A percentile compares a stretch with the other conserved stretches of the same genome.
Evolutionary conservation across 1,284 basidiomycete species (phyloP).

Genomic region (Leccinum angustisporum): DNA sequence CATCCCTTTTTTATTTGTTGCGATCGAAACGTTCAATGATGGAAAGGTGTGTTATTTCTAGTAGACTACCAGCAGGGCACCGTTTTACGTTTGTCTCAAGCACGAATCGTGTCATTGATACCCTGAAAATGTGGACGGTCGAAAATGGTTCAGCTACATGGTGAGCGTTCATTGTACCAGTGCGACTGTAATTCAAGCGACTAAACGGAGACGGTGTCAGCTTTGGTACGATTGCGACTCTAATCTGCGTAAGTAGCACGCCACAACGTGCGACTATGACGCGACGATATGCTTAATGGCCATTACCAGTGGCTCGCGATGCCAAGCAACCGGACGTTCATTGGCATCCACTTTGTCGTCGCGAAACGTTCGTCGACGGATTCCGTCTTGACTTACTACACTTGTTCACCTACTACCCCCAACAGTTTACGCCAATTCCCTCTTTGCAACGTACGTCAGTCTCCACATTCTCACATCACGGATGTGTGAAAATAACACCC

Average conservation of each 20-base stretch:
- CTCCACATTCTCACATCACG: not conserved
- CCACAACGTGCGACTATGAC: not conserved
- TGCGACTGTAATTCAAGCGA: not conserved
- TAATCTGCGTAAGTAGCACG: conserved; percentile 41
- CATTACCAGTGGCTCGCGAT: conserved; percentile 42
- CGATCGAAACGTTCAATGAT: conserved; percentile 35
- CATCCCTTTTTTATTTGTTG: conserved; percentile 41
- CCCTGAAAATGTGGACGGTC: conserved; percentile 48
- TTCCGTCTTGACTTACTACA: not conserved
- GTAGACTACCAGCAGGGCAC: not conserved
- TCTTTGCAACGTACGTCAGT: conserved; percentile 26
- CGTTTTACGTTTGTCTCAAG: conserved; percentile 21
- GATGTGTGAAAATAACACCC: not conserved
- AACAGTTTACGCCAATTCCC: conserved; percentile 28
- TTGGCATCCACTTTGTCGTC: conserved; percentile 48
- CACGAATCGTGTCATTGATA: conserved; percentile 47
- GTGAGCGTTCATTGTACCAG: conserved; percentile 26
- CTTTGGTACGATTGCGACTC: conserved; percentile 38
- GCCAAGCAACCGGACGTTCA: conserved; percentile 42
- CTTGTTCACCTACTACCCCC: not conserved
- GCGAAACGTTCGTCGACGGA: conserved; percentile 39
- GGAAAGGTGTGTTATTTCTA: conserved; percentile 29
- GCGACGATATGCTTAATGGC: not conserved
- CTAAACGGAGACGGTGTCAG: conserved; percentile 25
- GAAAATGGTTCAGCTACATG: conserved; percentile 51